These are phyloP conservation scores for Grosmannia serpens DNA, from an alignment of 2,329 filamentous ascomycete species.

Conservation along the genomic window DNA sequence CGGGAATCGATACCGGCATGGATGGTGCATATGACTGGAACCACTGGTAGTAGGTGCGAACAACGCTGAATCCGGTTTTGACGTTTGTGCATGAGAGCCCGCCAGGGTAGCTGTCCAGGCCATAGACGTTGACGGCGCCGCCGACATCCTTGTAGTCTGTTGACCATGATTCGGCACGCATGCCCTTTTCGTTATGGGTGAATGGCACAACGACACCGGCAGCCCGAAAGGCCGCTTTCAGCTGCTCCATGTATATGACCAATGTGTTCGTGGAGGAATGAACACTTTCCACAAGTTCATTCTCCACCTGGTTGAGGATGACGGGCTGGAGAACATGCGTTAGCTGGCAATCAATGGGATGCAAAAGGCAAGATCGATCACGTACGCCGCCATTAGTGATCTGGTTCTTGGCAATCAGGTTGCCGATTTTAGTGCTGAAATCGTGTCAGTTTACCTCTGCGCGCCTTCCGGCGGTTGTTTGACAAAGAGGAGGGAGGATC, in stretches of 20 bases:
- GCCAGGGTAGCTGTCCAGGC: constrained; percentile 33
- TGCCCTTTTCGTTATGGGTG: constrained; percentile 19
- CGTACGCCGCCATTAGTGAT: constrained; percentile 63
- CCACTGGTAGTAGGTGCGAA: constrained; percentile 44
- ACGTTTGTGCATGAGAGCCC: constrained; percentile 38
- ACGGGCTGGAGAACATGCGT: constrained; percentile 36
- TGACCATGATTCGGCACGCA: constrained; percentile 37
- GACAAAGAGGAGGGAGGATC: too few relatives aligned
- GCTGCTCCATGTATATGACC: constrained; percentile 11
- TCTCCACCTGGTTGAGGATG: constrained; percentile 70
- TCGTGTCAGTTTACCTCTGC: constrained; percentile 18
- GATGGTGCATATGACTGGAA: constrained; percentile 43
- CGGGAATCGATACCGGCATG: constrained; percentile 40
- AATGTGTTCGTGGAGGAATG: constrained; percentile 10
- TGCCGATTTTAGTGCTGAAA: constrained; percentile 37
- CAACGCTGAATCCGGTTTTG: constrained; percentile 34
- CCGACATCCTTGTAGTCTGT: constrained; percentile 43
- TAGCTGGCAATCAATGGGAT: not conserved
- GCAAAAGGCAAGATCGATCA: not conserved
- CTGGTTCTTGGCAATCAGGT: constrained; percentile 60
- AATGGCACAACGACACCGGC: constrained; percentile 10
- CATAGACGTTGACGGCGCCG: constrained; percentile 40
- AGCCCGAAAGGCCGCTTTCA: constrained; percentile 6
- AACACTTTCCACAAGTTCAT: constrained; percentile 48
- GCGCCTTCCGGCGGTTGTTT: too few relatives aligned